phyloP scores from a whole-genome alignment of 257 asterid species.

The Linderniella brevidens region DNA sequence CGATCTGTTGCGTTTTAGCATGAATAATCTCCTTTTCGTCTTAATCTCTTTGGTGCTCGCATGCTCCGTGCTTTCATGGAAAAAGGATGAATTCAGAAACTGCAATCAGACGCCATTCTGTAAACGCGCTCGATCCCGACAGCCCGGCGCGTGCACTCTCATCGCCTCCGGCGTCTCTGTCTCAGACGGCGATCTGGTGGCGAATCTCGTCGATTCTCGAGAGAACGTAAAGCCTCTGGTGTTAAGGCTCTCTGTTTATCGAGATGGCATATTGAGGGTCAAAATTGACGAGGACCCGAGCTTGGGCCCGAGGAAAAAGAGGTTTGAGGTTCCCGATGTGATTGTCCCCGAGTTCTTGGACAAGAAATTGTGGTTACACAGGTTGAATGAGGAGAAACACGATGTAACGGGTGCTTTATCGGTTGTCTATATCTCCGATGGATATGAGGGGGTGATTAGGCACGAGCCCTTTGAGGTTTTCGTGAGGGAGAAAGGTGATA shows the following conservation, averaged over 20 bases:
- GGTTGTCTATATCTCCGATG: slow-evolving; percentile 66
- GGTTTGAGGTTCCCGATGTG: slow-evolving; percentile 94
- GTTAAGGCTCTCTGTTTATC: slow-evolving; percentile 60
- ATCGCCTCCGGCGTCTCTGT: slow-evolving; percentile 53
- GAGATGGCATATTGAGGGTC: slow-evolving; percentile 76
- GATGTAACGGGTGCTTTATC: slow-evolving; percentile 35
- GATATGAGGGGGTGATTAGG: slow-evolving; percentile 76
- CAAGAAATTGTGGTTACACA: slow-evolving; percentile 64
- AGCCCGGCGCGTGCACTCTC: slow-evolving; percentile 40
- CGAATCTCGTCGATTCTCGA: slow-evolving; percentile 33
- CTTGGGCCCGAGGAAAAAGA: slow-evolving; percentile 56
- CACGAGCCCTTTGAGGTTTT: slow-evolving; percentile 84
- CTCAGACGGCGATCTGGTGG: slow-evolving; percentile 74
- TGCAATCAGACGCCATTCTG: slow-evolving; percentile 93
- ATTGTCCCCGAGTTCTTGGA: slow-evolving; percentile 49
- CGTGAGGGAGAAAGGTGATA: slow-evolving; percentile 58
- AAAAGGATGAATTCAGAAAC: slow-evolving; percentile 82
- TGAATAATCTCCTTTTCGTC: background rate
- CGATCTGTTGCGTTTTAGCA: too few relatives aligned
- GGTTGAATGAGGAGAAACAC: slow-evolving; percentile 40
- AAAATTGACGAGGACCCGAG: slow-evolving; percentile 79
- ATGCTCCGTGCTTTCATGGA: slow-evolving; percentile 48
- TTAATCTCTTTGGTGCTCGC: slow-evolving; percentile 21
- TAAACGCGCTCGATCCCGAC: slow-evolving; percentile 75
- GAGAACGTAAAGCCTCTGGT: slow-evolving; percentile 34